Evolutionary conservation across 495 filamentous ascomycete species (phyloP).

Genomic region (Symbiotaphrina buchneri): DNA sequence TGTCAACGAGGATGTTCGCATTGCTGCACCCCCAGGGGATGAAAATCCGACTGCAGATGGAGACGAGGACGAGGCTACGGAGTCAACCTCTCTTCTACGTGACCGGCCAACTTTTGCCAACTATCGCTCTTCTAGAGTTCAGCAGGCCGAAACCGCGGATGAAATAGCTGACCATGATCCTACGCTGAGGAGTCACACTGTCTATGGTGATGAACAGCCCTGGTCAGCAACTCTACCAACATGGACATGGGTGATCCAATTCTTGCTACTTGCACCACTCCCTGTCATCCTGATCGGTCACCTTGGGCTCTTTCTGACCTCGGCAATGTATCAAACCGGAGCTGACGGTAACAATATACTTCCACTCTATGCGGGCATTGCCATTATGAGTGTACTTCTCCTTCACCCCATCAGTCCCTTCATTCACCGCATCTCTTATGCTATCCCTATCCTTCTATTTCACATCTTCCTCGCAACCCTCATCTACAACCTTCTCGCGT

Average conservation of each 20-base stretch:
- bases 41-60: conserved; percentile 16
- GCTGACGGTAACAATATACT: conserved; percentile 48
- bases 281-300: conserved; percentile 52
- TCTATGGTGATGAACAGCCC: conserved; percentile 59
- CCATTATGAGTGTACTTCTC: conserved; percentile 41
- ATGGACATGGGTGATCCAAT: conserved; percentile 74
- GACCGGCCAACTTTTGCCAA: conserved; percentile 52
- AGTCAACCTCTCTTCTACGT: conserved; percentile 61
- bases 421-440: conserved; percentile 66
- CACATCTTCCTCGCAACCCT: conserved; percentile 52
- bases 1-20: conserved; percentile 19
- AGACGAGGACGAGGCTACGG: conserved; percentile 36
- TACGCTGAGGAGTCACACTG: conserved; percentile 17
- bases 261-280: conserved; percentile 59
- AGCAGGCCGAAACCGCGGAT: conserved; percentile 9
- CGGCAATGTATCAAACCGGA: conserved; percentile 56
- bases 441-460: conserved; percentile 57
- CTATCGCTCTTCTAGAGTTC: conserved; percentile 21
- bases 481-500: conserved; percentile 71
- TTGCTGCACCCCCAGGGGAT: conserved; percentile 13
- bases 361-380: conserved; percentile 46
- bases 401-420: conserved; percentile 66
- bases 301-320: conserved; percentile 47
- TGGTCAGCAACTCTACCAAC: conserved; percentile 63
- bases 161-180: conserved; percentile 12